Conservation (phyloP, 352 stramenopile genomes). For the Peronosclerospora sorghi region DNA sequence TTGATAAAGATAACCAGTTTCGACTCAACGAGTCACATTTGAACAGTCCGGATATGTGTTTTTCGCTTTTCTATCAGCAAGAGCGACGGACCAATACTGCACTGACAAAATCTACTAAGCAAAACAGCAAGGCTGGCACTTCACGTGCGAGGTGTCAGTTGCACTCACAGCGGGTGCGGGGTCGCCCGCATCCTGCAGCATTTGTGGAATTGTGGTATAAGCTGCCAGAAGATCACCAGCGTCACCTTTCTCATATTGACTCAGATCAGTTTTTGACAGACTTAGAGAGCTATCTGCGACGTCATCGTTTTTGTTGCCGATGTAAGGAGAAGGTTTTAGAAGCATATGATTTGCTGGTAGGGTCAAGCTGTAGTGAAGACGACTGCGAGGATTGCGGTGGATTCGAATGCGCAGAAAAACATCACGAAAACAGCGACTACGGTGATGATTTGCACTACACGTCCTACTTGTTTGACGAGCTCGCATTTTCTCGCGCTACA, state of each 20-base stretch:
- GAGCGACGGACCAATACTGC: constrained; percentile 48
- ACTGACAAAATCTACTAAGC: constrained; percentile 38
- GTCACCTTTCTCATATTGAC: constrained; percentile 75
- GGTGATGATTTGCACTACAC: constrained; percentile 78
- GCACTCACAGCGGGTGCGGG: constrained; percentile 65
- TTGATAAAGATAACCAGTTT: constrained; percentile 49
- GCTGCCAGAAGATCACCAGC: constrained; percentile 64
- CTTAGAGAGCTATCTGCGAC: constrained; percentile 71
- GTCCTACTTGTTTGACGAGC: constrained; percentile 80
- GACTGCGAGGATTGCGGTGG: constrained; percentile 78
- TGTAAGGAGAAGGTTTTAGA: constrained; percentile 85
- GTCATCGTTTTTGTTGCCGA: constrained; percentile 80
- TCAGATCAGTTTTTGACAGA: constrained; percentile 82
- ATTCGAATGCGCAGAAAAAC: constrained; percentile 66
- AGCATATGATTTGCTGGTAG: constrained; percentile 78
- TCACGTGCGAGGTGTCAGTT: constrained; percentile 54
- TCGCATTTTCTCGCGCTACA: constrained; percentile 69
- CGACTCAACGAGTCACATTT: constrained; percentile 58
- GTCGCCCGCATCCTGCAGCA: constrained; percentile 52
- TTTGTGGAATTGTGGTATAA: constrained; percentile 77
- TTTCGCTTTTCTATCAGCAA: constrained; percentile 74
- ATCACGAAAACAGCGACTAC: constrained; percentile 64
- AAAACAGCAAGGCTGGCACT: constrained; percentile 18
- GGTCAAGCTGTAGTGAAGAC: constrained; percentile 74
- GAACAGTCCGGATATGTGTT: constrained; percentile 45